Conservation (phyloP, 768 basidiomycete species). For the Lactifluus echinatus region DNA sequence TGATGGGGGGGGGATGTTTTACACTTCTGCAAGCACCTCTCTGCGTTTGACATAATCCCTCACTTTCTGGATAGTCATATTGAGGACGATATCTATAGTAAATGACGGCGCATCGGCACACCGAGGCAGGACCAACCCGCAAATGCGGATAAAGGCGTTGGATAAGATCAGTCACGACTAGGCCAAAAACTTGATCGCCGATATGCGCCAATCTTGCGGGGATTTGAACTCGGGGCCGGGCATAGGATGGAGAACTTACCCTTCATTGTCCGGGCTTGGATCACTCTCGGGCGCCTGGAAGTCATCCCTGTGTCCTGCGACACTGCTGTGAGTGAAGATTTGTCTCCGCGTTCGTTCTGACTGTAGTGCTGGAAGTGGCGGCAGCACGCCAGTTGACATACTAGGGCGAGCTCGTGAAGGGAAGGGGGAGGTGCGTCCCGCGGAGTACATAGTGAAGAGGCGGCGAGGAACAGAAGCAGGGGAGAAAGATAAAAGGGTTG, state of each 20-base stretch:
- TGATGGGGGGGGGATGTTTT: neutral
- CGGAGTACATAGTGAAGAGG: too few relatives aligned
- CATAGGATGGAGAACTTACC: neutral
- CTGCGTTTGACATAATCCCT: neutral
- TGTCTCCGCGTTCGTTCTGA: too few relatives aligned
- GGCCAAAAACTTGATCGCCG: neutral
- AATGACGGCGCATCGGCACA: neutral
- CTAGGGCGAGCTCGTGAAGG: too few relatives aligned
- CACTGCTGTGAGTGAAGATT: too few relatives aligned
- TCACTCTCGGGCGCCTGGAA: too few relatives aligned
- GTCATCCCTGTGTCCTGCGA: too few relatives aligned
- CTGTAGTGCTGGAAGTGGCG: too few relatives aligned
- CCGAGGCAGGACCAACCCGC: neutral
- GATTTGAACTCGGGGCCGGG: neutral
- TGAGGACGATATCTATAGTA: neutral
- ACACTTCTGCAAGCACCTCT: neutral
- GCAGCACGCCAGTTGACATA: too few relatives aligned
- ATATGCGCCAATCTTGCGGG: slow-evolving; percentile 1
- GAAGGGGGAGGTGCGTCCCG: too few relatives aligned
- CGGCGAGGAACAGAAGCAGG: too few relatives aligned
- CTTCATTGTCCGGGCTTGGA: slow-evolving; percentile 2
- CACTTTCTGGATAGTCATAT: neutral
- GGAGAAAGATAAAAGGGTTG: too few relatives aligned
- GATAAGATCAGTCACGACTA: slow-evolving; percentile 8
- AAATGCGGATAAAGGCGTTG: neutral